Base-by-base conservation (phyloP, 257 asterid species). In the Solanum sejunctum region DNA sequence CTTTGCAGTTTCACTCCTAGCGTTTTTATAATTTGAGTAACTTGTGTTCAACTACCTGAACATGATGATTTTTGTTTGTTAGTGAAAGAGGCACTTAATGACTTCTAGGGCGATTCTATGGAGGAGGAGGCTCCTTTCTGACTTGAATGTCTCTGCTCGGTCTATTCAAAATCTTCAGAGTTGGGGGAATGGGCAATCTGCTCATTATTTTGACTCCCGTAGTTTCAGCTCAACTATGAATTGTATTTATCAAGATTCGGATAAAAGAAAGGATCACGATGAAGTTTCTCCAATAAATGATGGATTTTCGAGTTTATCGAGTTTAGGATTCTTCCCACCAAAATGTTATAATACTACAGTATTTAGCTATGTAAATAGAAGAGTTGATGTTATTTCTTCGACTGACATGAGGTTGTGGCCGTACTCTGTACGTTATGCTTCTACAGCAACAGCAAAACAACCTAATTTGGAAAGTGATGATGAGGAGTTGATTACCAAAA, bases 371-470 rank as follows among this genome's bases (percentile, higher is more conserved):
- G 86, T 84, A 73, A 87, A 84, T 88, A 84, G 91, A 85, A 87
- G 85, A 81, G 70, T 85, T 70, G 88, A 91, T 87, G 84, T 89
- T 87, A 84, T 81, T 86, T 81, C 81, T 67, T 88, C 85, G 45
- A 12, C 85, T 83, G 89, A 90, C 69, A 84, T 75, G 81, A 85
- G 89, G 89, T 87, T 87, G 81, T 86, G 91, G 86, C 89, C 91
- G 43, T 93, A 87, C 82, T 80, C 87, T 55, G 75, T 88, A 79
- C 89, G 87, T 80, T 89, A 88, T 88, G 92, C 92, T 88, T 92
- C 98, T 64, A 91, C 95, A 78, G 93, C 97, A 70, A 91, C 93
- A 78, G 92, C 93, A 71, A 93, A 88, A 58, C 89, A 93, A 88
- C 94, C 98, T 88, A 90, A 92, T 84, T 61, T 87, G 60, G 93